These are phyloP conservation scores for Talaromyces sp. DNA, from an alignment of 2,329 filamentous ascomycete species.

Conservation along the genomic window DNA sequence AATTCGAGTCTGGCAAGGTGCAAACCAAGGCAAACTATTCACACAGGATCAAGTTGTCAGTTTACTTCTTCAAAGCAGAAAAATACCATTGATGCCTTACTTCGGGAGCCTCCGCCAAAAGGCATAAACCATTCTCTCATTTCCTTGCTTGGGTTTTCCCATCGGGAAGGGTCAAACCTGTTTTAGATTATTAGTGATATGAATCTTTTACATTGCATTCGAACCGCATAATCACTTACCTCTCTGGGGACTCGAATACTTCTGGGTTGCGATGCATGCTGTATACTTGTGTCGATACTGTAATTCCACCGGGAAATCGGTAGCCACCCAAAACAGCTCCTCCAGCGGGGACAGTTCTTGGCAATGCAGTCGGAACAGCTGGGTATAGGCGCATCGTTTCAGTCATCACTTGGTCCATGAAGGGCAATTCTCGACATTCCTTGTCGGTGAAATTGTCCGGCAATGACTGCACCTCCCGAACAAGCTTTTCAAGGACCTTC, in stretches of 20 bases:
- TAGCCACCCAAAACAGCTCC: slow-evolving; percentile 38
- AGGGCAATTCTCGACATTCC: slow-evolving; percentile 47
- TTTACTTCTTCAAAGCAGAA: neutral
- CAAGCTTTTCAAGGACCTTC: slow-evolving; percentile 41
- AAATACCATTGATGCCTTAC: neutral
- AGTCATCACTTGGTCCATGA: slow-evolving; percentile 54
- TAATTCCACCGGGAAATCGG: slow-evolving; percentile 47
- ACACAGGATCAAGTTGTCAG: neutral
- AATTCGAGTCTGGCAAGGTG: slow-evolving; percentile 60
- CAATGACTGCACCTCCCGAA: slow-evolving; percentile 41
- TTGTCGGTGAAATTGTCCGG: slow-evolving; percentile 33
- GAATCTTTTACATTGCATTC: slow-evolving; percentile 15
- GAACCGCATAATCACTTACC: neutral
- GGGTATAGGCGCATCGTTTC: slow-evolving; percentile 56
- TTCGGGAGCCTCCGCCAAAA: slow-evolving; percentile 62
- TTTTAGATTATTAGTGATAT: neutral
- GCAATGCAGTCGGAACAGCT: slow-evolving; percentile 54
- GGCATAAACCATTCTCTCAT: slow-evolving; percentile 58
- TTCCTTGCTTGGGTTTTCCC: slow-evolving; percentile 34
- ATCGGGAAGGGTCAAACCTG: slow-evolving; percentile 48
- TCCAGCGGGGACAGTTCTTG: slow-evolving; percentile 45
- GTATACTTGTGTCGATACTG: slow-evolving; percentile 49
- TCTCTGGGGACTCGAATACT: slow-evolving; percentile 17
- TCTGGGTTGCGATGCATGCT: slow-evolving; percentile 50
- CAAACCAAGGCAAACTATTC: slow-evolving; percentile 56